These are phyloP conservation scores for Darksidea phi DNA, from an alignment of 495 filamentous ascomycete species.

Conservation along the genomic window DNA sequence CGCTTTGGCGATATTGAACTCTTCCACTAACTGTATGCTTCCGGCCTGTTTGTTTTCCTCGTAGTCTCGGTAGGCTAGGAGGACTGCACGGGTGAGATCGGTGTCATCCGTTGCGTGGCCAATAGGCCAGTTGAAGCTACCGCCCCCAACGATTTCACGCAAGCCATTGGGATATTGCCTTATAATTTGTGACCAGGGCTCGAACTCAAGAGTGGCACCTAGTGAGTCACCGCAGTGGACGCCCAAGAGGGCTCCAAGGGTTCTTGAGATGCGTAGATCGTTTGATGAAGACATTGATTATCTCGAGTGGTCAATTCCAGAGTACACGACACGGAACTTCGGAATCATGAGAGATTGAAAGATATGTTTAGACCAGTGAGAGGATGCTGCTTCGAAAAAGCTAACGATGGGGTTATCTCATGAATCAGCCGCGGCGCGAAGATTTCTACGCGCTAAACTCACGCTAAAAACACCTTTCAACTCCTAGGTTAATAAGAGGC, in stretches of 20 bases:
- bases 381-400: no score
- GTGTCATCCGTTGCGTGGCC: constrained; percentile 34
- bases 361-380: no score
- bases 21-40: neutral
- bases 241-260: constrained; percentile 24
- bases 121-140: constrained; percentile 24
- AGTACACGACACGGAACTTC: no score
- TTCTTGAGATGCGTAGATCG: constrained; percentile 5
- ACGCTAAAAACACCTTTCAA: no score
- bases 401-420: no score
- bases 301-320: no score
- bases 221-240: constrained; percentile 22
- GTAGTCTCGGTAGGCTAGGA: constrained; percentile 27
- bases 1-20: constrained; percentile 18
- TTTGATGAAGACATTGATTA: neutral
- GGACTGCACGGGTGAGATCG: constrained; percentile 27
- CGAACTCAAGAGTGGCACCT: constrained; percentile 28
- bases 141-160: constrained; percentile 26
- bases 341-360: no score
- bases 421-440: no score
- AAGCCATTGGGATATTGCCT: constrained; percentile 20
- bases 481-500: no score
- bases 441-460: no score
- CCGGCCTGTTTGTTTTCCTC: neutral
- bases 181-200: constrained; percentile 6